Evolutionary conservation across 139 green algal genomes (phyloP).

Genomic region (Chlamydomonas sphaeroides): DNA sequence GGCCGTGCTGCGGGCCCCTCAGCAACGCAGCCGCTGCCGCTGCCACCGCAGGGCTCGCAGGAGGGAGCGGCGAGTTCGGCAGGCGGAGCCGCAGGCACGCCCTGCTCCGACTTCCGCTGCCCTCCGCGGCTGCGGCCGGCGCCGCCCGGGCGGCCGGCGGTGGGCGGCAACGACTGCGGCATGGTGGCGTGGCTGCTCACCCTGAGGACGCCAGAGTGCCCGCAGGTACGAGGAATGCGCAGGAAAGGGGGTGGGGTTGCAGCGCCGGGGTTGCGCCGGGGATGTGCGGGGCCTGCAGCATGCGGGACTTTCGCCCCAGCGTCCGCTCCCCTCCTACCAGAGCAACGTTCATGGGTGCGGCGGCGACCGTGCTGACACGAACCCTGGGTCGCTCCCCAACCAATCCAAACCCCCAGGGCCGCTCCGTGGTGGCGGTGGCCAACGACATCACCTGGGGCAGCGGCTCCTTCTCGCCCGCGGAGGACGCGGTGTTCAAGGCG

Average conservation of each 20-base stretch:
- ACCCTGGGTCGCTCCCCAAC: too few relatives aligned
- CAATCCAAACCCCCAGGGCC: conserved; percentile 23
- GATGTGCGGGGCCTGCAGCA: too few relatives aligned
- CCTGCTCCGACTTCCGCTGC: conserved; percentile 43
- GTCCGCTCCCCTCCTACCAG: neutral
- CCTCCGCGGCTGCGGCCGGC: conserved; percentile 42
- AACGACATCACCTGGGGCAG: conserved; percentile 96
- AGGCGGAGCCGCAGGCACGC: too few relatives aligned
- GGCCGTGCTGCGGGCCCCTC: too few relatives aligned
- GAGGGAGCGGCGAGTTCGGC: too few relatives aligned
- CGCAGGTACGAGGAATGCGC: conserved; percentile 55
- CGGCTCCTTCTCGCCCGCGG: conserved; percentile 89
- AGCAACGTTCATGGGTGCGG: too few relatives aligned
- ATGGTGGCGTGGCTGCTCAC: conserved; percentile 94
- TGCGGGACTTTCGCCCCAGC: too few relatives aligned
- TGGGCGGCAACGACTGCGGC: conserved; percentile 84
- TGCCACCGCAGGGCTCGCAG: too few relatives aligned
- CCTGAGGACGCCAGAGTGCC: conserved; percentile 91
- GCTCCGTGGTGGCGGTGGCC: conserved; percentile 88
- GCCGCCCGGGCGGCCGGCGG: conserved; percentile 42
- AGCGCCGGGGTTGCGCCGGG: too few relatives aligned
- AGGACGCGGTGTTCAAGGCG: conserved; percentile 93
- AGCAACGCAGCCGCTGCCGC: too few relatives aligned
- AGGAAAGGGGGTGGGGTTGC: neutral
- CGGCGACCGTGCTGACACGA: too few relatives aligned